A percentile compares a stretch with the other conserved stretches of the same genome.
Evolutionary conservation across 2,329 filamentous ascomycete genomes (phyloP).

Genomic region (Neonectria magnoliae): DNA sequence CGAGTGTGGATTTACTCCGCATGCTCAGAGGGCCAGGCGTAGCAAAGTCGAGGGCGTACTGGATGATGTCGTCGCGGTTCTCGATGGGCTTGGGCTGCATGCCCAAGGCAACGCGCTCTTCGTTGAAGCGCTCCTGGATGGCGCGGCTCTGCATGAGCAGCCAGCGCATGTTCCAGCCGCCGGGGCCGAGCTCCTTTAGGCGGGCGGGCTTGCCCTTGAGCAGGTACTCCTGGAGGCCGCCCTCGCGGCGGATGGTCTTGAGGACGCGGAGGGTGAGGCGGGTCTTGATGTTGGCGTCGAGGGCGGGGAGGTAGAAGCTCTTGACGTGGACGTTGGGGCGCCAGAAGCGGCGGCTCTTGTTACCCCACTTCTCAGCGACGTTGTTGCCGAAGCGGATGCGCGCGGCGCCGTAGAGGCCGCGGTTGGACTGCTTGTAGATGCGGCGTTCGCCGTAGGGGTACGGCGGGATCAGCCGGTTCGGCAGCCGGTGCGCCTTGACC

Average conservation of each 20-base stretch:
- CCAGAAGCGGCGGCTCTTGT: slow-evolving; percentile 79
- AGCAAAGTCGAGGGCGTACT: slow-evolving; percentile 54
- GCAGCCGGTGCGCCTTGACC: slow-evolving; percentile 56
- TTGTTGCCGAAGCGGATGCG: slow-evolving; percentile 84
- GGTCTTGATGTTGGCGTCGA: slow-evolving; percentile 72
- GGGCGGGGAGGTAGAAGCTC: slow-evolving; percentile 70
- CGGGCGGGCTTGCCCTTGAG: slow-evolving; percentile 80
- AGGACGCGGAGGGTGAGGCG: slow-evolving; percentile 76
- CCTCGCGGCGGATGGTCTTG: slow-evolving; percentile 82
- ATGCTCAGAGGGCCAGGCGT: slow-evolving; percentile 52
- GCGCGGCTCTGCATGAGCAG: slow-evolving; percentile 81
- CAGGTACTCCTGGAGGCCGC: slow-evolving; percentile 91
- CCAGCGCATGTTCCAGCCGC: slow-evolving; percentile 92
- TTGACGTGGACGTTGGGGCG: slow-evolving; percentile 78
- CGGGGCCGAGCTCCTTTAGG: slow-evolving; percentile 86
- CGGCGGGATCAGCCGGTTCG: slow-evolving; percentile 62
- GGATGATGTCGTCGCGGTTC: slow-evolving; percentile 51
- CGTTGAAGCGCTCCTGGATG: slow-evolving; percentile 72
- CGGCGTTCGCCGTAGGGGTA: slow-evolving; percentile 79
- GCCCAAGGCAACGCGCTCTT: slow-evolving; percentile 72
- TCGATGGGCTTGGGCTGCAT: slow-evolving; percentile 56
- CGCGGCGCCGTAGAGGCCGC: slow-evolving; percentile 74
- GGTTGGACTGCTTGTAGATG: slow-evolving; percentile 84
- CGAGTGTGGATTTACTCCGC: slow-evolving; percentile 50
- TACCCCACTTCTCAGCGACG: slow-evolving; percentile 73